A percentile compares a stretch with the other conserved stretches of the same genome.
Conservation (phyloP, 495 filamentous ascomycete species). For the Parachaetomium inaequale region DNA sequence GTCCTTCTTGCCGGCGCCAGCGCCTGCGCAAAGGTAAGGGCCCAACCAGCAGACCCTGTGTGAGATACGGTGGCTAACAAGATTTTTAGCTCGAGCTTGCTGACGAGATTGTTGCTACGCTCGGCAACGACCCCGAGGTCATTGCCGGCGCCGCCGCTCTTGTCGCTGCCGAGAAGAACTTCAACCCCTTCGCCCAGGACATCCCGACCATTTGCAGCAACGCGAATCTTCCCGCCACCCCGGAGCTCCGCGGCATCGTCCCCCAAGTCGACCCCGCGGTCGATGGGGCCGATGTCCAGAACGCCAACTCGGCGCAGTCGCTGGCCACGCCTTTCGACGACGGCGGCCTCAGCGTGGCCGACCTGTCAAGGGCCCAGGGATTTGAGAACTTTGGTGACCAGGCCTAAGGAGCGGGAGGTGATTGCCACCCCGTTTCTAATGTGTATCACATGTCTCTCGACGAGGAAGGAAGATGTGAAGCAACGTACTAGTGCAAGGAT, state of each 20-base stretch:
- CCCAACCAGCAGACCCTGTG: neutral
- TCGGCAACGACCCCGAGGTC: slow-evolving; percentile 49
- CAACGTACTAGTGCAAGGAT: neutral
- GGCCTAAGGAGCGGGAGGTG: slow-evolving; percentile 7
- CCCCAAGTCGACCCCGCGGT: slow-evolving; percentile 58
- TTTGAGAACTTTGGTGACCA: slow-evolving; percentile 54
- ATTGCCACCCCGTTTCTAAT: too few species aligned
- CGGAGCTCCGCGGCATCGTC: slow-evolving; percentile 54
- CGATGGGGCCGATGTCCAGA: slow-evolving; percentile 49
- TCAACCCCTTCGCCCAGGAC: slow-evolving; percentile 57
- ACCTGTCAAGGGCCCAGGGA: slow-evolving; percentile 49
- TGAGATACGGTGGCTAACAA: neutral
- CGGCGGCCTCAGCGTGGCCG: slow-evolving; percentile 51
- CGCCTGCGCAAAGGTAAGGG: slow-evolving; percentile 51
- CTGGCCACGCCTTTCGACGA: slow-evolving; percentile 47
- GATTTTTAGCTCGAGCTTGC: slow-evolving; percentile 51
- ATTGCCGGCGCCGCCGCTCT: slow-evolving; percentile 57
- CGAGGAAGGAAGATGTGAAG: neutral
- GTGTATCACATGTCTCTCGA: too few species aligned
- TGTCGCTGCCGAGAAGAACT: slow-evolving; percentile 65
- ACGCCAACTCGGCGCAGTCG: slow-evolving; percentile 49
- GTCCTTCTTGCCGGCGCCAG: slow-evolving; percentile 54
- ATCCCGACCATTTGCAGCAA: slow-evolving; percentile 57
- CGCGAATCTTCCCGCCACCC: slow-evolving; percentile 50
- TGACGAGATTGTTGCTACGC: slow-evolving; percentile 53